Percentiles rank a stretch among this genome's conserved stretches.
Evolutionary conservation across 2,329 filamentous ascomycete genomes (phyloP).

Genomic region (Chaetomiaceae sp.): DNA sequence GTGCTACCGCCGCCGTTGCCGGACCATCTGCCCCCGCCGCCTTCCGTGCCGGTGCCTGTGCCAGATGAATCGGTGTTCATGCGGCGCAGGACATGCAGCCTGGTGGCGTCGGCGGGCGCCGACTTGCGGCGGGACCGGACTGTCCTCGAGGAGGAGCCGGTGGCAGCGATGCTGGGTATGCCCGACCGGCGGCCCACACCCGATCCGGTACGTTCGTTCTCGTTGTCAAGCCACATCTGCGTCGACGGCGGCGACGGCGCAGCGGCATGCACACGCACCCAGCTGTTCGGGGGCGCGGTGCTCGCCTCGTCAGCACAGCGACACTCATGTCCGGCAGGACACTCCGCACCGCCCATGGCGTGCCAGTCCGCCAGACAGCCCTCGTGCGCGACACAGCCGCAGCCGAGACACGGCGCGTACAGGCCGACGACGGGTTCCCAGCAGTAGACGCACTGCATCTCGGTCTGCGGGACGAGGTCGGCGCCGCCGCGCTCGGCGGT

Average conservation of each 20-base stretch:
- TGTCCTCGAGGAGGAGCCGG: background rate
- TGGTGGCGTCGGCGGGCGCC: conserved; percentile 23
- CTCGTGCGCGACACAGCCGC: conserved; percentile 57
- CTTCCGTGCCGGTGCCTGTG: background rate
- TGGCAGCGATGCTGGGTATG: background rate
- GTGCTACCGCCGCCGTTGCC: too few relatives aligned
- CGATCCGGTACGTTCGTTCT: background rate
- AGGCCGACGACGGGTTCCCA: conserved; percentile 53
- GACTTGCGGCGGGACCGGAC: conserved; percentile 21
- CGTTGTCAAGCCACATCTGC: background rate
- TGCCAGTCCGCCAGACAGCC: conserved; percentile 55
- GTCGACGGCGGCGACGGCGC: conserved; percentile 25
- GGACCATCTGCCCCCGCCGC: too few relatives aligned
- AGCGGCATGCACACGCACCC: conserved; percentile 49
- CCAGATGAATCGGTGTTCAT: background rate
- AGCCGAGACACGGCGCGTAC: conserved; percentile 56
- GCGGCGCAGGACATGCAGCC: conserved; percentile 12
- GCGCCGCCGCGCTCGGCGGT: conserved; percentile 29
- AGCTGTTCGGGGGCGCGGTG: conserved; percentile 54
- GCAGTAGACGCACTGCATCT: conserved; percentile 58
- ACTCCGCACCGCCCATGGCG: conserved; percentile 48
- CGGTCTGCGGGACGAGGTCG: conserved; percentile 39
- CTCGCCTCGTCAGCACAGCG: conserved; percentile 52
- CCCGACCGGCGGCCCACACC: background rate
- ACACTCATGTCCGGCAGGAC: conserved; percentile 60